Evolutionary conservation across 2,329 filamentous ascomycete genomes (phyloP), one percentile per base, ranked within the genome.

Genomic region (Diaporthe humulicola): DNA sequence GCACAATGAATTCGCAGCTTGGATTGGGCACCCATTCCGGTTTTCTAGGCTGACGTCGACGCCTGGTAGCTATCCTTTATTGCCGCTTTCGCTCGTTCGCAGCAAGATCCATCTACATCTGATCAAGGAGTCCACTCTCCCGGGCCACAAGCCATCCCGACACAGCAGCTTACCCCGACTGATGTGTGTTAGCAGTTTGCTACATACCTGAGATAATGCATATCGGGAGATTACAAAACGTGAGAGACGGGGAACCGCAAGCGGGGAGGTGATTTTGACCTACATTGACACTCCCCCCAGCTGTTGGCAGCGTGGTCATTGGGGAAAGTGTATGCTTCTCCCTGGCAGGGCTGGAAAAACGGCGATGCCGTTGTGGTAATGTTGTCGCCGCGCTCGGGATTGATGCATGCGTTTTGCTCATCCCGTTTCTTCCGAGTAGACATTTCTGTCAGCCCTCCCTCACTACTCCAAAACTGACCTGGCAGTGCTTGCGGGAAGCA

Each of bases 241-340:
- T 36, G 25, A 36, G 14, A 33, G 45, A 22, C 45, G 45, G 45
- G 45, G 45, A 48, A 22, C 45, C 45, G 45, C 8, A 48, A n/a
- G n/a, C n/a, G 14, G 12, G 22, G 45, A 22, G 45, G 6, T 50
- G 45, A 4, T 50, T 50, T 50, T 8, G 9, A 50, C 54, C 12
- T 57, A 57, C 33, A 42, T 48, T 74, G 58, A 17, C 71, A 73
- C 25, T 33, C 58, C 2, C 33, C 71, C 15, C 42, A 67, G 69
- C 84, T 50, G 69, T 73, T 38, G 54, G 77, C 58, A n/a, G 22
- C n/a, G 50, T 72, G 40, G 25, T 73, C 73, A 28, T 71, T 64
- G 9, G 72, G 45, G 61, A 73, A 77, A 8, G 67, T 76, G 33
- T 75, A 77, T 22, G 69, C 72, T 36, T 38, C 9, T 36, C 70